A percentile compares a stretch with the other conserved stretches of the same genome.
phyloP scores from a whole-genome alignment of 768 basidiomycete species.

The Pleurotus djamor region DNA sequence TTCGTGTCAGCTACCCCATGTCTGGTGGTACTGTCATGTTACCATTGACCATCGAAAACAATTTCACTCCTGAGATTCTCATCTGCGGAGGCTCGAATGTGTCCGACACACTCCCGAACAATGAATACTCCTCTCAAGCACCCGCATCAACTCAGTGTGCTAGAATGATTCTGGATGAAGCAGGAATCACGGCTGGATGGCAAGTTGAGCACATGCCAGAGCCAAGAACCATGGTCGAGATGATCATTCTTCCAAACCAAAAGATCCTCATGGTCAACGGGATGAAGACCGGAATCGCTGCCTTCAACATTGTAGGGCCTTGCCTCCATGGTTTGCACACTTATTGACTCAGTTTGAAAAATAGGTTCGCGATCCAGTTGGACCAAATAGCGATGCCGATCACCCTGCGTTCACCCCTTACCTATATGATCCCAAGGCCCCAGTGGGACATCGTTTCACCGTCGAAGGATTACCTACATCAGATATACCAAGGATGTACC shows the following conservation, averaged over 20 bases:
- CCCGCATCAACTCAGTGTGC: constrained; percentile 43
- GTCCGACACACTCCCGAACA: constrained; percentile 23
- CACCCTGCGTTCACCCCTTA: constrained; percentile 28
- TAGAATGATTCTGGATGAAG: constrained; percentile 35
- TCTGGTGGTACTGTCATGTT: constrained; percentile 33
- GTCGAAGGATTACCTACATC: constrained; percentile 23
- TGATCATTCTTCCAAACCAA: constrained; percentile 36
- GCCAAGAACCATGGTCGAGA: constrained; percentile 33
- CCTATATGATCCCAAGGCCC: constrained; percentile 28
- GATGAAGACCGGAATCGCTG: constrained; percentile 37
- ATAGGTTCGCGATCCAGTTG: constrained; percentile 26
- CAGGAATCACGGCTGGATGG: constrained; percentile 42
- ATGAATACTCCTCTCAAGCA: constrained; percentile 29
- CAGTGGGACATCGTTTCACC: constrained; percentile 25
- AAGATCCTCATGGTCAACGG: constrained; percentile 41
- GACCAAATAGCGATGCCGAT: constrained; percentile 31
- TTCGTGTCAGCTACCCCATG: constrained; percentile 37
- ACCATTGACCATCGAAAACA: constrained; percentile 31
- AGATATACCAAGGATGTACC: constrained; percentile 28
- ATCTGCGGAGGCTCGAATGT: constrained; percentile 42
- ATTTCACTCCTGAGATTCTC: constrained; percentile 41
- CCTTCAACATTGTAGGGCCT: constrained; percentile 24
- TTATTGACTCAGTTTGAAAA: no score
- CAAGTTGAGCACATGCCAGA: constrained; percentile 41
- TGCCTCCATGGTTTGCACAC: background rate